These are phyloP conservation scores for Cladophialophora chaetospira DNA, from an alignment of 2,329 filamentous ascomycete species.

Conservation along the genomic window DNA sequence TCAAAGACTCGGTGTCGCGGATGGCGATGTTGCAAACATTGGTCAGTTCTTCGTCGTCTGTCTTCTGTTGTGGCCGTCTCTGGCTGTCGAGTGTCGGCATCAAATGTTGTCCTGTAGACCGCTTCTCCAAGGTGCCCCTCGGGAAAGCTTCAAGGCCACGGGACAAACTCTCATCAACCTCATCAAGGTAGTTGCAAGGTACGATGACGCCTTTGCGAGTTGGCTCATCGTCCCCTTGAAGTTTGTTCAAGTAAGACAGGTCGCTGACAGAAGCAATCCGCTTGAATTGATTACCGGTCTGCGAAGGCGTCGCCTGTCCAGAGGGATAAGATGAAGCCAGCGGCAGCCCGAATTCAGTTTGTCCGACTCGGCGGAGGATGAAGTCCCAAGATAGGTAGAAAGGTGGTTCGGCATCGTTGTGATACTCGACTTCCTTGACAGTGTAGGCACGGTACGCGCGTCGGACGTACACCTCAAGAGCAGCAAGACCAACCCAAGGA, in stretches of 20 bases:
- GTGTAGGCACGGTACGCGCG: conserved; percentile 96
- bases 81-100: conserved; percentile 74
- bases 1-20: conserved; percentile 78
- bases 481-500: conserved; percentile 89
- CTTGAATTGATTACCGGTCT: conserved; percentile 67
- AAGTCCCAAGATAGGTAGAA: conserved; percentile 95
- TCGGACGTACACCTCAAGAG: conserved; percentile 93
- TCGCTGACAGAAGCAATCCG: conserved; percentile 94
- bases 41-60: conserved; percentile 74
- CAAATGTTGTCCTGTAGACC: conserved; percentile 59
- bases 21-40: conserved; percentile 92
- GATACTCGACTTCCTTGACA: conserved; percentile 85
- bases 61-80: conserved; percentile 62
- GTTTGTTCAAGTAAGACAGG: conserved; percentile 82
- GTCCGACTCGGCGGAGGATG: conserved; percentile 85
- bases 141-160: conserved; percentile 86
- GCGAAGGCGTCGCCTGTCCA: conserved; percentile 73
- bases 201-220: conserved; percentile 91
- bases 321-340: conserved; percentile 79
- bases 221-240: conserved; percentile 67
- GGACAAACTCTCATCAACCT: conserved; percentile 81
- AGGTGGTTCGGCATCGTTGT: conserved; percentile 71
- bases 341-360: conserved; percentile 84
- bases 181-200: conserved; percentile 89
- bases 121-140: conserved; percentile 57